Base-by-base conservation (phyloP, 2,329 filamentous ascomycete species). In the Botrytis cinerea region DNA sequence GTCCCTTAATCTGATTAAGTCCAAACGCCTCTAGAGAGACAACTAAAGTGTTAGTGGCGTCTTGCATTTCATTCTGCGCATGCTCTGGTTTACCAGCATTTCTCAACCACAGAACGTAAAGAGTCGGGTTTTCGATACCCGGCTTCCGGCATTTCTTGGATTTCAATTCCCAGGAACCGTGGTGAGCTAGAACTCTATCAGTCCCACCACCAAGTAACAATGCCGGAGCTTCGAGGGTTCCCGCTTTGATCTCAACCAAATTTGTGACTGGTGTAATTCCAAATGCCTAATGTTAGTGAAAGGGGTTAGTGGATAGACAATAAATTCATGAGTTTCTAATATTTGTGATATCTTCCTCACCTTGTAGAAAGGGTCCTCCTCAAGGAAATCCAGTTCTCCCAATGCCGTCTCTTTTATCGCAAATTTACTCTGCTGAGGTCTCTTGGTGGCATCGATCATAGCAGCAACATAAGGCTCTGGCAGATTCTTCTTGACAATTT, bases 121-220 rank as follows among this genome's bases (percentile, higher is more conserved):
- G 48, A n/a, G 48, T 54, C 25, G 12, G n/a, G 25, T n/a, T 54
- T n/a, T n/a, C 10, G n/a, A 7, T 54, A 54, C 48, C 48, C 12
- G 48, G 12, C n/a, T 54, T 7, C 12, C 25, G 48, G 48, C 25
- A 54, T 54, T n/a, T 14, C 48, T 54, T 54, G 25, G 0, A 16
- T 54, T n/a, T 54, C 1, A 54, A n/a, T n/a, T 54, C 25, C 48
- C 48, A 54, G 25, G 48, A 5, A 54, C 48, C 25, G 25, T n/a
- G 4, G 2, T 4, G 12, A n/a, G 48, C 48, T 5, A 1, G 12
- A 54, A 1, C 12, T 16, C 3, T 0, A 10, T 54, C 12, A 16
- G 12, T 16, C 5, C 5, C 48, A 1, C 5, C 48, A 1, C 48
- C 1, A n/a, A n/a, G 12, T 7, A 54, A 20, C 2, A 54, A n/a